Evolutionary conservation across 2,329 filamentous ascomycete genomes (phyloP), one percentile per base, ranked within the genome.

Genomic region (Gliomastix tumulicola): DNA sequence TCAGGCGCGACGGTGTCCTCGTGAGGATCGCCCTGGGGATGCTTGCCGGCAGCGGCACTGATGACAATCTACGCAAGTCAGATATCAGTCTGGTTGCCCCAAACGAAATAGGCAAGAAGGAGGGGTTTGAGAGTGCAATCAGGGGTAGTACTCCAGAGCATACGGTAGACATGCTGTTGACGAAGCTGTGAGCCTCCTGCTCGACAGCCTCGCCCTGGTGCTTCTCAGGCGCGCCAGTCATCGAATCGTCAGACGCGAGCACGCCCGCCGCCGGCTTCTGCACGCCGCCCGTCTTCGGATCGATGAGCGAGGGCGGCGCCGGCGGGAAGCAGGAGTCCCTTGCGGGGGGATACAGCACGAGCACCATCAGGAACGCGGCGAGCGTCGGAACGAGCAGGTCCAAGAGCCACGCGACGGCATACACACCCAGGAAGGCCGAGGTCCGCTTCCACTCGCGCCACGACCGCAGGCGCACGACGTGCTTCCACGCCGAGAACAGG

Each of bases 141-240:
- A n/a, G n/a, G n/a, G n/a, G n/a, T 19, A 51, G 48, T 53, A 56
- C 52, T n/a, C 53, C 49, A 11, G 48, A 51, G 53, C 50, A 52
- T 53, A 60, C 56, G 41, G 55, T 52, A 7, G 59, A 59, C 36
- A 92, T 79, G 22, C 80, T 76, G 37, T 81, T 82, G 40, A 92
- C 80, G 43, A 94, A 82, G 52, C 88, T 89, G 47, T 75, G 82
- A 2, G 88, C 88, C 55, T 94, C 87, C 42, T 84, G 76, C 54
- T 94, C 87, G 2, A 88, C 83, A 1, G 85, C 84, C 54, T 92
- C 86, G 19, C 88, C 87, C 53, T 87, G 82, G 59, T 87, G 76
- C 45, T 87, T 86, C 54, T 94, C 85, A 0, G 86, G 82, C 0
- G 87, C 87, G 2, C 87, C 88, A 0, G 87, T 94, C 1, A 83